A percentile compares a stretch with the other conserved stretches of the same genome.
Evolutionary conservation across 192 early-diverging fungal genomes (phyloP).

Genomic region (Coemansia sp.): DNA sequence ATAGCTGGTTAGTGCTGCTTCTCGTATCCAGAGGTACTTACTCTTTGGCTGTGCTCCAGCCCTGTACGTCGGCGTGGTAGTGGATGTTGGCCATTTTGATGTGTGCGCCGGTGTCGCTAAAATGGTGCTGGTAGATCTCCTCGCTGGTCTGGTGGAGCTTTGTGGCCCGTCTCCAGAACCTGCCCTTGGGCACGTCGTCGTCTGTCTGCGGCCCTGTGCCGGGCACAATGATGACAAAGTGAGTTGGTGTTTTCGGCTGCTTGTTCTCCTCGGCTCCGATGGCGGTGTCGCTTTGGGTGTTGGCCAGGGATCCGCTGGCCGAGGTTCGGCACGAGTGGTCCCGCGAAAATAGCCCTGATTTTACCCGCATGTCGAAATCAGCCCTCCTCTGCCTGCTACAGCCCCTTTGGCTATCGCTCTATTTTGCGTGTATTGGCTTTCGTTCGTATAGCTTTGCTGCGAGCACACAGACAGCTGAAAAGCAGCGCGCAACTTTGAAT

Average conservation of each 20-base stretch:
- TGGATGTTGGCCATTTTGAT: conserved; percentile 41
- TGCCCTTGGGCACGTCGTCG: conserved; percentile 41
- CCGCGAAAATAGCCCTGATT: conserved; percentile 1
- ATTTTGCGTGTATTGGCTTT: too few species aligned
- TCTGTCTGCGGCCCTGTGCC: conserved; percentile 47
- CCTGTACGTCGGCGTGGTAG: conserved; percentile 38
- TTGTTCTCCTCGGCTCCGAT: too few species aligned
- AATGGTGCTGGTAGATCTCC: conserved; percentile 19
- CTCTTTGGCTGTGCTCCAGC: conserved; percentile 18
- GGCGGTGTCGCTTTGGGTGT: not conserved
- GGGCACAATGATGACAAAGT: conserved; percentile 41
- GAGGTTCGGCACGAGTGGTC: not conserved
- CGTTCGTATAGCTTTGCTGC: too few species aligned
- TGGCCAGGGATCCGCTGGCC: not conserved
- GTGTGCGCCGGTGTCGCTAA: conserved; percentile 12
- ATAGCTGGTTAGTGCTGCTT: too few species aligned
- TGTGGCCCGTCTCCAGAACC: conserved; percentile 30
- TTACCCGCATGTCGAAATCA: not conserved
- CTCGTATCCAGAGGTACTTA: too few species aligned
- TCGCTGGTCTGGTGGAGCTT: conserved; percentile 19
- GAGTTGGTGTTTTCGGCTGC: conserved; percentile 14
- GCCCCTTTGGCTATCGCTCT: too few species aligned
- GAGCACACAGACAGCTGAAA: too few species aligned
- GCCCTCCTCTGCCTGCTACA: not conserved
- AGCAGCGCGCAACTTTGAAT: too few species aligned